Evolutionary conservation across 2,329 filamentous ascomycete species (phyloP).

Genomic region (Pestalotiopsis sp.): DNA sequence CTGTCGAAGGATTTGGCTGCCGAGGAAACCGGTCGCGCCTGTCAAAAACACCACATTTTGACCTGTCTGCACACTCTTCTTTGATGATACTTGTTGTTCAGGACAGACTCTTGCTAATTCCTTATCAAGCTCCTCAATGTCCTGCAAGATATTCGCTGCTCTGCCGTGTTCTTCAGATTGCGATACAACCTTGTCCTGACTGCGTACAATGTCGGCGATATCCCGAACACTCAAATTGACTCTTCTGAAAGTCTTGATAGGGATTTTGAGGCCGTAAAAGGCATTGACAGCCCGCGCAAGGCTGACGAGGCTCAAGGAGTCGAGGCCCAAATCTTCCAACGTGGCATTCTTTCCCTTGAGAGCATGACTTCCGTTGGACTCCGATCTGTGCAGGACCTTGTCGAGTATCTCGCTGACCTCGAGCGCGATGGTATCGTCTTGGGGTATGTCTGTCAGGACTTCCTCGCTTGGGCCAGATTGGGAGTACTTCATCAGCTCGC

Average conservation of each 20-base stretch:
- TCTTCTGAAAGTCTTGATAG: conserved; percentile 4
- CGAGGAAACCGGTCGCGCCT: conserved; percentile 9
- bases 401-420: conserved; percentile 7
- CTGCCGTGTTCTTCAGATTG: background rate
- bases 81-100: background rate
- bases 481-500: background rate
- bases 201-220: conserved; percentile 5
- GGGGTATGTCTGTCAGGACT: conserved; percentile 4
- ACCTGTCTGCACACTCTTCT: background rate
- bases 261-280: conserved; percentile 6
- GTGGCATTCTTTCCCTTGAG: conserved; percentile 7
- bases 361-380: background rate
- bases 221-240: background rate
- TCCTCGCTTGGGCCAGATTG: background rate
- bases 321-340: background rate
- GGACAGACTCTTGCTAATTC: background rate
- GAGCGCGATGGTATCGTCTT: conserved; percentile 5
- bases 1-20: conserved; percentile 12
- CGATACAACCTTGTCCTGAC: background rate
- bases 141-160: background rate
- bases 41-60: conserved; percentile 5
- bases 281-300: background rate
- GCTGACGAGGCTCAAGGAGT: background rate
- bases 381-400: background rate
- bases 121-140: conserved; percentile 5